Percentiles rank a stretch among this genome's conserved stretches.
phyloP scores from a whole-genome alignment of 768 basidiomycete genomes.

The Cytidiella melzeri region DNA sequence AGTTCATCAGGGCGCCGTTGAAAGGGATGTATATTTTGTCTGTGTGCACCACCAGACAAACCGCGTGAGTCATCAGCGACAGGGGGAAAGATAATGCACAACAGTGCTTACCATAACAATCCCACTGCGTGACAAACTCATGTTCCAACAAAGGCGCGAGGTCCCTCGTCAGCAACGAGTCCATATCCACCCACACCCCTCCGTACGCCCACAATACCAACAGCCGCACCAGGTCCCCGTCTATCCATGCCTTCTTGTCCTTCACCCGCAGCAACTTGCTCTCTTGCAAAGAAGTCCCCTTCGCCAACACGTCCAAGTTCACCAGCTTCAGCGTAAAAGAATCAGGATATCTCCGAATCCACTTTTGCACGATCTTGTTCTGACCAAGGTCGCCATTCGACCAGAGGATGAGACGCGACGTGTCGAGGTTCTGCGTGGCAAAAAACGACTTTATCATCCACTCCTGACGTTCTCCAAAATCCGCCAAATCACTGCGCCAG shows the following conservation, averaged over 20 bases:
- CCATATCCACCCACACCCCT: conserved; percentile 98
- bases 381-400: conserved; percentile 72
- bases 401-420: conserved; percentile 78
- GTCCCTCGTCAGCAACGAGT: conserved; percentile 85
- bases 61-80: not conserved
- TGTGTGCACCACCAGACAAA: conserved; percentile 20
- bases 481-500: conserved; percentile 85
- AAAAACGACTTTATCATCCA: conserved; percentile 92
- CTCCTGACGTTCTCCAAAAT: conserved; percentile 79
- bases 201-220: conserved; percentile 86
- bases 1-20: conserved; percentile 95
- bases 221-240: conserved; percentile 88
- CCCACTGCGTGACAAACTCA: conserved; percentile 98
- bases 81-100: conserved; percentile 30
- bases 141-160: conserved; percentile 82
- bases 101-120: conserved; percentile 77
- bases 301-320: conserved; percentile 60
- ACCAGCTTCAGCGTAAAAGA: conserved; percentile 67
- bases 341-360: conserved; percentile 57
- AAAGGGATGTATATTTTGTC: conserved; percentile 73
- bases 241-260: conserved; percentile 88
- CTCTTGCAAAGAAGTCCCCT: conserved; percentile 71
- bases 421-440: conserved; percentile 72
- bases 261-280: conserved; percentile 50
- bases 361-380: conserved; percentile 53